A percentile compares a stretch with the other conserved stretches of the same genome.
phyloP scores from a whole-genome alignment of 345 rosid genomes.

The Brassica juncea region DNA sequence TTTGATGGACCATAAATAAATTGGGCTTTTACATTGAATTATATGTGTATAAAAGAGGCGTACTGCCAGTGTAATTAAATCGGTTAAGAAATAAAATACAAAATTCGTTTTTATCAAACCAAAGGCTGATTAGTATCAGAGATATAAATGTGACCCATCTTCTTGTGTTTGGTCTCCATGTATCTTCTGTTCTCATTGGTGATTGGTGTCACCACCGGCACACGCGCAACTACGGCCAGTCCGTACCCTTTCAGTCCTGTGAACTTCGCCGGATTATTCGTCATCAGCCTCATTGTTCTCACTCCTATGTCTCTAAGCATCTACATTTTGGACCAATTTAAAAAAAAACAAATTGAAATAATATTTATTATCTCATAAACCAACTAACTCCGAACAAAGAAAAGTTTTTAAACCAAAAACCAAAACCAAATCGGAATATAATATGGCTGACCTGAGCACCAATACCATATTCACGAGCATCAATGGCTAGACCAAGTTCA shows the following conservation, averaged over 20 bases:
- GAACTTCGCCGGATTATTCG: slow-evolving; percentile 93
- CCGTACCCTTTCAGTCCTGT: slow-evolving; percentile 81
- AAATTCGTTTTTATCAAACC: not conserved
- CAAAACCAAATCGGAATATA: not conserved
- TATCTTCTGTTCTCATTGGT: slow-evolving; percentile 81
- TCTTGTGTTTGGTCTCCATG: slow-evolving; percentile 77
- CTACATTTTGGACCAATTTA: slow-evolving; percentile 40
- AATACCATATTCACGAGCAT: slow-evolving; percentile 83
- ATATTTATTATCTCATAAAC: no score
- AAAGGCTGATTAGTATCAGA: slow-evolving; percentile 61
- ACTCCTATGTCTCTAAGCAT: slow-evolving; percentile 78
- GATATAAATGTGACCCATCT: slow-evolving; percentile 86
- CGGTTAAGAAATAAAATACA: not conserved
- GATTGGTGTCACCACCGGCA: slow-evolving; percentile 75
- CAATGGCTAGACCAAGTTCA: slow-evolving; percentile 81
- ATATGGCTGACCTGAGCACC: slow-evolving; percentile 76
- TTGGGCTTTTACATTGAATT: not conserved
- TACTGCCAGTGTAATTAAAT: not conserved
- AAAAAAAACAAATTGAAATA: no score
- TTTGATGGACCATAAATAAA: not conserved
- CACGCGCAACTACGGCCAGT: slow-evolving; percentile 76
- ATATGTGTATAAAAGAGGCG: not conserved
- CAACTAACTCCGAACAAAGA: not conserved
- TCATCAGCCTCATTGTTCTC: slow-evolving; percentile 81
- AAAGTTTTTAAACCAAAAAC: not conserved